Base-by-base conservation (phyloP, 1,284 basidiomycete species). In the Gymnopus androsaceus region DNA sequence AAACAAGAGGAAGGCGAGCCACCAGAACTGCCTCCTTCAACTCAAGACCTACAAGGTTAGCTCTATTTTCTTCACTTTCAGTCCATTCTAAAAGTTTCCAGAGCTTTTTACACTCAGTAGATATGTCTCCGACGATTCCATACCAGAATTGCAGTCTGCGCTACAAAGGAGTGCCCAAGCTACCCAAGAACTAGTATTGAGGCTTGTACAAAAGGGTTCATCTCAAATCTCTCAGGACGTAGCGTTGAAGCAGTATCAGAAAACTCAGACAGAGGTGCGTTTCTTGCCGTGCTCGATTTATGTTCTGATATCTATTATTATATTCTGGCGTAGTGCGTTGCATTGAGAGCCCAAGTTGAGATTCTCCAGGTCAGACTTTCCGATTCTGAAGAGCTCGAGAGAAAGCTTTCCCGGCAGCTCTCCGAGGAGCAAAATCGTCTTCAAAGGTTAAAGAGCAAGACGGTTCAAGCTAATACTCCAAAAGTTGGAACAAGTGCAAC, bases 361-460 rank as follows among this genome's bases (percentile, higher is more conserved):
- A 63, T 84, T n/a, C 74, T 87, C 49, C 81, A 80, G 46, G 69
- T 77, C 25, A 78, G 80, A 66, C 74, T 93, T 44, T 73, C 78
- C 36, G 80, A 87, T 51, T 72, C 79, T 0, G 76, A 84, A 61
- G 69, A 74, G 17, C 77, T 86, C 59, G 82, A 78, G 48, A 81
- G 87, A 51, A 69, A 69, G 54, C 81, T 81, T 56, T 77, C 81
- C 53, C 76, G 79, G 34, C 81, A 85, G 41, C 81, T 94, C 25
- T 66, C 81, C 5, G 72, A 75, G 5, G 82, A 85, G 0, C 87
- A 94, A 72, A 88, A 80, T 61, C 83, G 85, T n/a, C 67, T 86
- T 45, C 92, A 94, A 65, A 81, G 90, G 37, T 67, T 87, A 50
- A 80, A 79, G 64, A 93, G 90, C 68, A 78, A 77, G 56, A 80